Percentiles rank a stretch among this genome's conserved stretches.
Conservation (phyloP, 2,329 filamentous ascomycete genomes). For the Madurella fahalii region DNA sequence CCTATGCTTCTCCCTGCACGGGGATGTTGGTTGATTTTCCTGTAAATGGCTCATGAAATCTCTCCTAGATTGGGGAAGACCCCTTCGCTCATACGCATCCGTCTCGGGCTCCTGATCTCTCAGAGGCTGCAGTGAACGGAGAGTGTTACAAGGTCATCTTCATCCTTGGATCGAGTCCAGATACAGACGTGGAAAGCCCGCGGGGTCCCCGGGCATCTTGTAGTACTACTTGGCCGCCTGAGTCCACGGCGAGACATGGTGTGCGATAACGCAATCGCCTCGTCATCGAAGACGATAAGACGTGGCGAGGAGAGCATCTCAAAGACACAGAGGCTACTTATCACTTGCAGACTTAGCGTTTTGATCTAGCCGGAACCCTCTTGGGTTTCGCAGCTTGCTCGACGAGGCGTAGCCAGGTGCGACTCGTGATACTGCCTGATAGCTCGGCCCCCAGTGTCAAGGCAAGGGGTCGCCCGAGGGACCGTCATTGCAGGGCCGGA, state of each 20-base stretch:
- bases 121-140: too few species aligned
- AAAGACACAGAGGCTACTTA: background rate
- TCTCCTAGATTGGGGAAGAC: too few species aligned
- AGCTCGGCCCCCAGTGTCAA: too few species aligned
- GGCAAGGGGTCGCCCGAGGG: too few species aligned
- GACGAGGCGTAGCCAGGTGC: background rate
- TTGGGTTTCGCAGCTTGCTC: background rate
- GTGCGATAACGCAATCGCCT: constrained; percentile 15
- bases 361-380: background rate
- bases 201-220: background rate
- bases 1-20: too few species aligned
- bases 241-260: background rate
- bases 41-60: too few species aligned
- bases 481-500: too few species aligned
- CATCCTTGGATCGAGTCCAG: background rate
- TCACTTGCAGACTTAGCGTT: background rate
- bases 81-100: too few species aligned
- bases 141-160: too few species aligned
- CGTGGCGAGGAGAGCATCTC: background rate
- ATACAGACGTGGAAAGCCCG: background rate
- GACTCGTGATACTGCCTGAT: background rate
- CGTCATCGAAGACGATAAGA: background rate
- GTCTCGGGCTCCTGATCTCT: too few species aligned
- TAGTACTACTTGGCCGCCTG: background rate
- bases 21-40: too few species aligned